Conservation (phyloP, 805 yeast species). For the Candida orba region DNA sequence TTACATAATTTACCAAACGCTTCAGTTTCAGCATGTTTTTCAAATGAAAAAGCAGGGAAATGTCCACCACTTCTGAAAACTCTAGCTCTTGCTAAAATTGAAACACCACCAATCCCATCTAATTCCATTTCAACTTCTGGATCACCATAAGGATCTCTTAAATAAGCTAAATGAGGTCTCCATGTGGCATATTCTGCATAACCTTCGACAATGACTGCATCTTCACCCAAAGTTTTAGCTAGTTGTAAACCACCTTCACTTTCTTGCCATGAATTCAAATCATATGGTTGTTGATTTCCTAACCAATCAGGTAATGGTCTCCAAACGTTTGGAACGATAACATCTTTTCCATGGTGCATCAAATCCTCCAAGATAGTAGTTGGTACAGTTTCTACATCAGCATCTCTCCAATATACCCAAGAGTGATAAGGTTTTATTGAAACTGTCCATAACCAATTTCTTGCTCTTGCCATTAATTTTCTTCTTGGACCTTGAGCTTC, state of each 20-base stretch:
- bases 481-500: slow-evolving; percentile 95
- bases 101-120: slow-evolving; percentile 97
- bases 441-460: slow-evolving; percentile 89
- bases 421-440: slow-evolving; percentile 90
- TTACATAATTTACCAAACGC: slow-evolving; percentile 91
- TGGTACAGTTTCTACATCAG: slow-evolving; percentile 88
- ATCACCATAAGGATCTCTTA: slow-evolving; percentile 92
- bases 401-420: slow-evolving; percentile 97
- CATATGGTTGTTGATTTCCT: slow-evolving; percentile 81
- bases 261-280: slow-evolving; percentile 81
- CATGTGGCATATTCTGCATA: slow-evolving; percentile 96
- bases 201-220: slow-evolving; percentile 96
- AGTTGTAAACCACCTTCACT: slow-evolving; percentile 72
- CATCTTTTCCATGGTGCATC: slow-evolving; percentile 88
- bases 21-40: slow-evolving; percentile 96
- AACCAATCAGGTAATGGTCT: slow-evolving; percentile 84
- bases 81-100: slow-evolving; percentile 79
- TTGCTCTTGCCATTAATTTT: slow-evolving; percentile 91
- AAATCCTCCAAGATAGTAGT: slow-evolving; percentile 82
- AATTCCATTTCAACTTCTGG: slow-evolving; percentile 88
- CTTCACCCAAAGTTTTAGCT: slow-evolving; percentile 77
- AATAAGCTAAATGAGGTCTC: slow-evolving; percentile 94
- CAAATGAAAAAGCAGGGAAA: slow-evolving; percentile 94
- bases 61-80: slow-evolving; percentile 90
- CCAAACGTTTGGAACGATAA: slow-evolving; percentile 94